Evolutionary conservation across 306 rosid species (phyloP), one percentile per base, ranked within the genome.

Genomic region (Vicia sativa): DNA sequence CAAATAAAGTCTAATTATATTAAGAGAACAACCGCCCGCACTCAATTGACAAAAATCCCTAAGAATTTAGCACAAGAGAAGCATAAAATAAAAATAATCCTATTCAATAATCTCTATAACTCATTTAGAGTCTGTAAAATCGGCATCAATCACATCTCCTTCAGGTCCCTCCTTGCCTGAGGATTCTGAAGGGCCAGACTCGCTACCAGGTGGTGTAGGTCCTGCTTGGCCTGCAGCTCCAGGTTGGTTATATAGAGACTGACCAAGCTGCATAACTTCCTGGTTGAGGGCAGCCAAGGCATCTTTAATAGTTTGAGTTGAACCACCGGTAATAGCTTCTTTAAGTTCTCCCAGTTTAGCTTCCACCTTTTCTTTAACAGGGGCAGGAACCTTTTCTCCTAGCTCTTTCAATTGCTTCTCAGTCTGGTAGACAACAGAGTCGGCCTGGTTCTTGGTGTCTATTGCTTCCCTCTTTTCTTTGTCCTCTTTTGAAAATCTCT

Each of bases 201-300:
- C 96, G 0, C 62, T 73, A 26, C 89, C 92, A 0, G 93, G 88
- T 1, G 89, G 69, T 1, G 93, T n/a, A 49, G 88, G 81, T 3
- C 88, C 88, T 6, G 79, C 72, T 57, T 41, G 7, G 0, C 90
- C 88, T 2, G 81, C 59, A 41, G 91, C 82, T 71, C 95, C 92
- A 0, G 96, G 91, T 72, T 91, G 97, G 82, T 91, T 89, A 88
- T 91, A 91, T 4, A 89, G 80, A 34, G 96, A 89, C 74, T 92
- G 95, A 11, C 96, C 95, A 45, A 92, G 78, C 75, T 91, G 97
- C 97, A 91, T 91, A 13, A 91, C 96, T 77, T 92, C 98, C 81
- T 92, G 98, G 42, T 92, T 92, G 13, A 92, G 96, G 73, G 91
- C 88, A 55, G 96, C 86, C 82, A 92, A 89, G 65, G 96, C 87